Conservation (phyloP, 345 rosid genomes). For the Cardiospermum halicacabum region DNA sequence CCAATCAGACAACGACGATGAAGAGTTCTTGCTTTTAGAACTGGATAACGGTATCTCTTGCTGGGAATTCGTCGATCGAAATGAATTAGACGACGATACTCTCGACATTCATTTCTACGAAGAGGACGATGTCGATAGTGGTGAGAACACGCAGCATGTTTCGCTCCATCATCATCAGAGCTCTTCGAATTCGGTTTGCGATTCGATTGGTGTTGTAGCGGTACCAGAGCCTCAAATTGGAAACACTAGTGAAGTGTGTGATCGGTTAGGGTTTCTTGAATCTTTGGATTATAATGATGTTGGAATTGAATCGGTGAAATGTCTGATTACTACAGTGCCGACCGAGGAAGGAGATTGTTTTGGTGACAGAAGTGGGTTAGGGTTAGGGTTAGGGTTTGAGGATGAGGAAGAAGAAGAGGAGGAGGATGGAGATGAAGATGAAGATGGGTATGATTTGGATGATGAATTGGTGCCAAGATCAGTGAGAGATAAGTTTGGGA, state of each 20-base stretch:
- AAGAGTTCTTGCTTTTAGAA: constrained; percentile 12
- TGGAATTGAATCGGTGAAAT: no score
- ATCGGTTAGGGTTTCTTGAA: no score
- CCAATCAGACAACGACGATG: constrained; percentile 10
- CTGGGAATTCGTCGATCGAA: constrained; percentile 39
- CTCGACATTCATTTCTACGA: not conserved
- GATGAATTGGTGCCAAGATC: constrained; percentile 43
- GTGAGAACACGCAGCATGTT: constrained; percentile 6
- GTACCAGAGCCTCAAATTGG: no score
- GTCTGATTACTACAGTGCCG: no score
- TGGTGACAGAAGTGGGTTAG: not conserved
- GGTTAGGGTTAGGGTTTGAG: no score
- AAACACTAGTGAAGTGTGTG: no score
- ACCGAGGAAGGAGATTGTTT: not conserved
- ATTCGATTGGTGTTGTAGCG: no score
- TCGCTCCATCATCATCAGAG: constrained; percentile 20
- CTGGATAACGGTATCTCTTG: constrained; percentile 18
- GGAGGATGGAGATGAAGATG: constrained; percentile 15
- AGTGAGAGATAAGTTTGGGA: constrained; percentile 39
- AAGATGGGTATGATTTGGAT: constrained; percentile 27
- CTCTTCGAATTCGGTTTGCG: no score
- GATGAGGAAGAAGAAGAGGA: not conserved
- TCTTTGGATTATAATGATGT: not conserved
- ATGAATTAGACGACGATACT: constrained; percentile 28
- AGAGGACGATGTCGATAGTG: constrained; percentile 1